Conservation (phyloP, 129 eudicot genomes). For the Arctium lappa region DNA sequence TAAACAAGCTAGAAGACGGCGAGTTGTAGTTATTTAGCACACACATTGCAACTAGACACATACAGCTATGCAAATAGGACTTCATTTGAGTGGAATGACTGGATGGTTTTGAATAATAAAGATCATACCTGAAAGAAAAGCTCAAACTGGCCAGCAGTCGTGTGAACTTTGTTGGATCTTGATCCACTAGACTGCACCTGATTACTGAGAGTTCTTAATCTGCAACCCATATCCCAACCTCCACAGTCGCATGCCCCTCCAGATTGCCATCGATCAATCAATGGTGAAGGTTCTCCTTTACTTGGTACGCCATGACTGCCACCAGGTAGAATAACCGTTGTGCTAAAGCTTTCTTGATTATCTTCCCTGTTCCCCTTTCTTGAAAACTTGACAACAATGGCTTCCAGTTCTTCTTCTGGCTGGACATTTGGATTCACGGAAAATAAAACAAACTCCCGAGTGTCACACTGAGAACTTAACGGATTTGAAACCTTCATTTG, state of each 20-base stretch:
- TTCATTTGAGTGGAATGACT: too few relatives aligned
- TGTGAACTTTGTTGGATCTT: conserved; percentile 20
- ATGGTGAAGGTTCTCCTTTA: conserved; percentile 67
- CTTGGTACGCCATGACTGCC: conserved; percentile 68
- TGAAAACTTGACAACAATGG: conserved; percentile 60
- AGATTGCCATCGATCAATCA: conserved; percentile 72
- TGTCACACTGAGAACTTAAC: neutral
- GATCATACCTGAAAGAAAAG: conserved; percentile 69
- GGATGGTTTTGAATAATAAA: neutral
- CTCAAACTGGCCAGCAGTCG: conserved; percentile 28
- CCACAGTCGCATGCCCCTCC: conserved; percentile 94
- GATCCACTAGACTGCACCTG: conserved; percentile 20
- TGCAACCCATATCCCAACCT: conserved; percentile 94
- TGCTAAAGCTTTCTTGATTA: conserved; percentile 24
- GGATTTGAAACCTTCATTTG: conserved; percentile 76
- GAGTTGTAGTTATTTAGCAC: too few relatives aligned
- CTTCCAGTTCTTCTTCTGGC: conserved; percentile 65
- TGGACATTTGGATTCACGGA: conserved; percentile 43
- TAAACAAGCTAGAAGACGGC: too few relatives aligned
- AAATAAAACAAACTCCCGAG: conserved; percentile 59
- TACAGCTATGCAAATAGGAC: too few relatives aligned
- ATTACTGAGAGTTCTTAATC: conserved; percentile 44
- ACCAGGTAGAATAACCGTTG: conserved; percentile 66
- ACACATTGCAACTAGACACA: too few relatives aligned
- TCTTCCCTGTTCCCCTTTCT: conserved; percentile 8